Base-by-base conservation (phyloP, 495 filamentous ascomycete genomes). In the Penicillium cataractarum region DNA sequence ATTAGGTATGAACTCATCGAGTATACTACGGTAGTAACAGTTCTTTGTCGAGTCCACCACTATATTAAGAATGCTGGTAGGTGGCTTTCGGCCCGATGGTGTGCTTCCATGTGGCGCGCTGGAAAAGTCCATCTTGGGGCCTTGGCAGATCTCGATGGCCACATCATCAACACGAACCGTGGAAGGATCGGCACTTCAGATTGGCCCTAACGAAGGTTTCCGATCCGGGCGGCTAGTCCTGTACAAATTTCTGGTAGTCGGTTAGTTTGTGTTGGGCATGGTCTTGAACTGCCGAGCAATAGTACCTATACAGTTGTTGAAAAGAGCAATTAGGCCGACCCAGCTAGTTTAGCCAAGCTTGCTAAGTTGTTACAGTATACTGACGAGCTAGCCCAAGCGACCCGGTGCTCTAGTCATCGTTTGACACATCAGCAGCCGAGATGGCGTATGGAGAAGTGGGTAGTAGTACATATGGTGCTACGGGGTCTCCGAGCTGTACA, bases 391-490 rank as follows among this genome's bases (percentile, higher is more conserved):
- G 24, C 27, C n/a, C 27, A 53, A 53, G 27, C 50, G 50, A 53
- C 44, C 24, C 4, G 12, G 22, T 24, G 4, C 44, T 53, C 50
- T 42, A 49, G 46, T 52, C 57, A 50, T 52, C 44, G 48, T 50
- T 60, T 60, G 33, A 60, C 57, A 60, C 31, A 33, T 60, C 57
- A 60, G 57, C 48, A 52, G 57, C 57, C 57, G 57, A 52, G 57
- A 50, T 35, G 44, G 44, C 24, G 40, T 19, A 44, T 44, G 40
- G 7, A 21, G 6, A 21, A 19, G 19, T 44, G 40, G 40, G 19
- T 44, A 21, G n/a, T 21, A 44, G n/a, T 44, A 21, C 39, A 6
- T 42, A 19, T 15, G 10, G 40, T 15, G 27, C 29, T 31, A n/a
- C n/a, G n/a, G n/a, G n/a, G n/a, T n/a, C n/a, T n/a, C n/a, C n/a